Evolutionary conservation across 2,329 filamentous ascomycete species (phyloP).

Genomic region (Ceratocystis ficicola): DNA sequence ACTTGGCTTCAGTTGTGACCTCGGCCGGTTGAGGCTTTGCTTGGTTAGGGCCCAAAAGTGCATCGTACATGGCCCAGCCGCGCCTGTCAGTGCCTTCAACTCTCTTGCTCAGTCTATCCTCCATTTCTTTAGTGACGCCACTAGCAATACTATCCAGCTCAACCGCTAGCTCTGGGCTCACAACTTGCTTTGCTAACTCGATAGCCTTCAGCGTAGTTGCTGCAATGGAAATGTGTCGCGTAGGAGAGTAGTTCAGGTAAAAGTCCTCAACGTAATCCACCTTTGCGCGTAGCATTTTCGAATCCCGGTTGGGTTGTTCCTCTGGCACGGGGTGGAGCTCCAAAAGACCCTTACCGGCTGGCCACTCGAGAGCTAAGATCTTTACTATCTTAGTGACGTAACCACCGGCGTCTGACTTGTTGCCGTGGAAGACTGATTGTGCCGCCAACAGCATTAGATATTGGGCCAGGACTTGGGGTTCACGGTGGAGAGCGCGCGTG

Average conservation of each 20-base stretch:
- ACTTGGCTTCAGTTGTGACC: not conserved
- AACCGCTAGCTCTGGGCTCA: conserved; percentile 30
- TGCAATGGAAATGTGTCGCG: conserved; percentile 28
- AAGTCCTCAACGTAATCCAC: conserved; percentile 27
- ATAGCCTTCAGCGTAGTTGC: conserved; percentile 36
- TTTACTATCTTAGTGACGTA: conserved; percentile 32
- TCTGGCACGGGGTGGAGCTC: conserved; percentile 29
- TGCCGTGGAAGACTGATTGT: conserved; percentile 30
- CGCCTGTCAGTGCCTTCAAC: conserved; percentile 18
- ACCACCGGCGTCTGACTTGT: conserved; percentile 27
- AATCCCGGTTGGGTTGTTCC: conserved; percentile 7
- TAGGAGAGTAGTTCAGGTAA: conserved; percentile 30
- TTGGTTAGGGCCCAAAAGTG: conserved; percentile 19
- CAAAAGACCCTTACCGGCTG: conserved; percentile 30
- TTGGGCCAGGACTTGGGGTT: conserved; percentile 35
- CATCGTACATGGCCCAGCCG: conserved; percentile 22
- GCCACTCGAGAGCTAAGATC: conserved; percentile 34
- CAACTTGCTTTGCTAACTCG: conserved; percentile 34
- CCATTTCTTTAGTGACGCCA: conserved; percentile 31
- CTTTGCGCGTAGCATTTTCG: conserved; percentile 25
- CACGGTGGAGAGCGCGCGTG: conserved; percentile 29
- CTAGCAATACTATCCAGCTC: conserved; percentile 34
- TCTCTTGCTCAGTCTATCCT: conserved; percentile 26
- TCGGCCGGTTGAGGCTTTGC: not conserved
- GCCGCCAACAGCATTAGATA: conserved; percentile 35